phyloP scores from a whole-genome alignment of 2,329 filamentous ascomycete genomes.

The Epichloe sibirici region DNA sequence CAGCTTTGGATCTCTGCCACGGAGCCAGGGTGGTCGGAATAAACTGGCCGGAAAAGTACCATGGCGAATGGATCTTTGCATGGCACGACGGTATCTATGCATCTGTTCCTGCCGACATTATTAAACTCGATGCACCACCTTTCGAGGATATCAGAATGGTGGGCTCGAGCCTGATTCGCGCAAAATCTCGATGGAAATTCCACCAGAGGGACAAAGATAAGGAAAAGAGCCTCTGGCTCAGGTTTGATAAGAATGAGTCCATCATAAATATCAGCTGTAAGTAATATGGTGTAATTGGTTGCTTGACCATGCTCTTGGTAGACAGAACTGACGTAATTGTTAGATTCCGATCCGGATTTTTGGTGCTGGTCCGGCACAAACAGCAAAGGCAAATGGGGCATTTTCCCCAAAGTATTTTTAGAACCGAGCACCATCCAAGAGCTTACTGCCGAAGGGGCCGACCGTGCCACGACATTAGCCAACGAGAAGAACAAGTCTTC shows the following conservation, averaged over 20 bases:
- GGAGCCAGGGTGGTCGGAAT: constrained; percentile 39
- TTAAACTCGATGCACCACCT: constrained; percentile 36
- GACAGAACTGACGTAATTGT: background rate
- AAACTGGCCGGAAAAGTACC: constrained; percentile 36
- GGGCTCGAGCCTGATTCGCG: constrained; percentile 33
- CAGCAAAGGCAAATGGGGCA: constrained; percentile 37
- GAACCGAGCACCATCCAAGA: constrained; percentile 33
- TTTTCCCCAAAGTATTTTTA: constrained; percentile 39
- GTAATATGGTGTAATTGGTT: constrained; percentile 13
- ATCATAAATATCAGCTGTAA: constrained; percentile 52
- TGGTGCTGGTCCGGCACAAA: constrained; percentile 47
- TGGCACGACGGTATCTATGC: constrained; percentile 43
- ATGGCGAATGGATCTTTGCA: constrained; percentile 44
- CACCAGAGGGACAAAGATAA: constrained; percentile 31
- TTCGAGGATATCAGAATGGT: constrained; percentile 33
- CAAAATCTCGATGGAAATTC: constrained; percentile 42
- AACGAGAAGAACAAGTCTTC: constrained; percentile 23
- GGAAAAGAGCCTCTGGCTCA: constrained; percentile 37
- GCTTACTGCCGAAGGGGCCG: constrained; percentile 13
- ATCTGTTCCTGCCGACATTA: constrained; percentile 34
- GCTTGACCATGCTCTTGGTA: background rate
- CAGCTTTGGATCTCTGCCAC: constrained; percentile 32
- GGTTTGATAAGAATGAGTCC: constrained; percentile 52
- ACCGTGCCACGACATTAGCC: constrained; percentile 19
- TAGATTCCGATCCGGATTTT: constrained; percentile 33